Base-by-base conservation (phyloP, 345 rosid species). In the Salix purpurea region DNA sequence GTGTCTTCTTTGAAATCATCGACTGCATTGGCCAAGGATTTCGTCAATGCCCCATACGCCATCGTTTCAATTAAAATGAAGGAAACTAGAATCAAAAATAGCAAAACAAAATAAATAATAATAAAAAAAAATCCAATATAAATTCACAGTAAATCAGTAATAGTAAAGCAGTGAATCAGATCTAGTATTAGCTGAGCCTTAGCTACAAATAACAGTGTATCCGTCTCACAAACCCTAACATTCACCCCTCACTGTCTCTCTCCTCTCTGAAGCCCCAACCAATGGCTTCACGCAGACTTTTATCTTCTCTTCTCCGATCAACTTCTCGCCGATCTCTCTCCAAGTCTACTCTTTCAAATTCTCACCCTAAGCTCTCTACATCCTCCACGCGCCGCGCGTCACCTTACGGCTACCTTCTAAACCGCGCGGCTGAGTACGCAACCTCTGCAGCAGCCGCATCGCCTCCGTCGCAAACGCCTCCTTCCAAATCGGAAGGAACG, bases 281-380 rank as follows among this genome's bases (percentile, higher is more conserved):
- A 32, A 94, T 94, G 98, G 96, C 97, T 83, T 86, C 91, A 4
- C 97, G 99, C 81, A 77, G 97, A 75, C 78, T 91, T 73, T 58
- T 93, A 36, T 84, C 91, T 32, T 82, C 95, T 23, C 87, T 95
- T 61, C 85, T 93, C 79, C 96, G 97, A 71, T 89, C 97, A 14
- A 77, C 96, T 21, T 65, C 90, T 12, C 89, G 87, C 76, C 92
- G 94, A 87, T 91, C 90, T 36, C 21, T 84, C 4, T 70, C 92
- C 66, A 86, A 76, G 65, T 76, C 88, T 4, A 40, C 85, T 1
- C 13, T 73, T 69, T 61, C 81, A 2, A 74, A 61, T 24, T 62
- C 93, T 1, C 81, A 69, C 72, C 79, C 92, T 1, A 75, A 76
- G 54, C 70, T 85, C 7, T 18, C 87, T 2, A 72, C 90, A 0